Conservation (phyloP, 139 green algal species). For the Gonium pectorale region DNA sequence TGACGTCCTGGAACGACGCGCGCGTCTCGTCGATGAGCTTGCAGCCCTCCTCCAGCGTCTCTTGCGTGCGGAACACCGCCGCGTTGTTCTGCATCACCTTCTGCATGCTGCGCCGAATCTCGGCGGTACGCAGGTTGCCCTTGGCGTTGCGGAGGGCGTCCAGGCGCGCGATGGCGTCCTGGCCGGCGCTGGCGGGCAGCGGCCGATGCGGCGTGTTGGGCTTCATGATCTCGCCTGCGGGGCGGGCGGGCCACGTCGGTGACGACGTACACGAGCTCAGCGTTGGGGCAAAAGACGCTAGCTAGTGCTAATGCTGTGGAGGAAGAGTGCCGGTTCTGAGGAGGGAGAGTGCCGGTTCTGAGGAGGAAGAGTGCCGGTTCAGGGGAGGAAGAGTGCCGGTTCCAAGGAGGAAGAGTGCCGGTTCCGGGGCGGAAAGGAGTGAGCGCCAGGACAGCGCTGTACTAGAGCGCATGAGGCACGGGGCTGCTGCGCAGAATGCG, state of each 20-base stretch:
- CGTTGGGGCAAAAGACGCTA: no score
- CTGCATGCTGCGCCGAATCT: conserved; percentile 88
- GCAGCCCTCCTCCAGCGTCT: conserved; percentile 89
- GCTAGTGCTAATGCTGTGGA: no score
- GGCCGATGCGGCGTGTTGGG: conserved; percentile 83
- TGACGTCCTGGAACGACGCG: conserved; percentile 80
- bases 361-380: no score
- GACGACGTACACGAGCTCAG: not conserved
- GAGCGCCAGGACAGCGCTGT: no score
- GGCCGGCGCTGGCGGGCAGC: conserved; percentile 80
- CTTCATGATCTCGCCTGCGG: conserved; percentile 80
- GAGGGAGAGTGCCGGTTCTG: no score
- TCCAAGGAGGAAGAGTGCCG: no score
- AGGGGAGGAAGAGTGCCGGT: no score
- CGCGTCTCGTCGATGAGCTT: conserved; percentile 90
- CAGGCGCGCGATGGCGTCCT: conserved; percentile 84
- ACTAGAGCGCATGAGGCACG: no score
- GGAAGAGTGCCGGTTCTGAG: no score
- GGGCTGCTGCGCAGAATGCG: no score
- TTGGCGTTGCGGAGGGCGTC: conserved; percentile 90
- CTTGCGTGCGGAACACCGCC: conserved; percentile 89
- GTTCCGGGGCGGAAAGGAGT: no score
- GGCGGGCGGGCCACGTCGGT: no score
- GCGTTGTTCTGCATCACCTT: conserved; percentile 94
- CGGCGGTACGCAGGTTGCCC: conserved; percentile 80